Evolutionary conservation across 1,284 basidiomycete species (phyloP).

Genomic region (Apiotrichum siamense): DNA sequence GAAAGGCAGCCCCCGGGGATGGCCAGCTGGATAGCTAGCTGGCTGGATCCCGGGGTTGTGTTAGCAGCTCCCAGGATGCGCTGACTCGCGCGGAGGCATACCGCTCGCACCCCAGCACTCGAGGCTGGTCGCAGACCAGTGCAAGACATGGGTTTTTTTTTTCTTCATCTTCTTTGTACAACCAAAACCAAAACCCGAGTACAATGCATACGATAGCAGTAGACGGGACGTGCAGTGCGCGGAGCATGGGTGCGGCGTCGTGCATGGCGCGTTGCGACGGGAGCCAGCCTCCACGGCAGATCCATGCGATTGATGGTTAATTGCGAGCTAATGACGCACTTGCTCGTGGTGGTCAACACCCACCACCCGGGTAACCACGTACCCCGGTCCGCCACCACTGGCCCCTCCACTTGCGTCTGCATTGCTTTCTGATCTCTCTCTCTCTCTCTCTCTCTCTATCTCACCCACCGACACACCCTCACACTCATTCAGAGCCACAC

Average conservation of each 20-base stretch:
- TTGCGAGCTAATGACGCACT: background rate
- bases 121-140: background rate
- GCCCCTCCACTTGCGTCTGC: too few relatives aligned
- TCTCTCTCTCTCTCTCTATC: background rate
- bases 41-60: background rate
- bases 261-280: background rate
- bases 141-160: background rate
- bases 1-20: background rate
- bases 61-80: background rate
- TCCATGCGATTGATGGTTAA: background rate
- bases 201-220: background rate
- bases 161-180: background rate
- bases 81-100: background rate
- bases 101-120: constrained; percentile 1
- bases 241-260: background rate
- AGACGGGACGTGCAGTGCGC: background rate
- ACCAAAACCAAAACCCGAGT: background rate
- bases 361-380: too few relatives aligned
- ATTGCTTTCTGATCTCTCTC: too few relatives aligned
- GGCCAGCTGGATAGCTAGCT: background rate
- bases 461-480: background rate
- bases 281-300: background rate
- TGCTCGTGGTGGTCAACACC: too few relatives aligned
- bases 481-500: background rate
- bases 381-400: too few relatives aligned